Conservation (phyloP, 2,329 filamentous ascomycete species). For the Sphaerulina vaccinii region DNA sequence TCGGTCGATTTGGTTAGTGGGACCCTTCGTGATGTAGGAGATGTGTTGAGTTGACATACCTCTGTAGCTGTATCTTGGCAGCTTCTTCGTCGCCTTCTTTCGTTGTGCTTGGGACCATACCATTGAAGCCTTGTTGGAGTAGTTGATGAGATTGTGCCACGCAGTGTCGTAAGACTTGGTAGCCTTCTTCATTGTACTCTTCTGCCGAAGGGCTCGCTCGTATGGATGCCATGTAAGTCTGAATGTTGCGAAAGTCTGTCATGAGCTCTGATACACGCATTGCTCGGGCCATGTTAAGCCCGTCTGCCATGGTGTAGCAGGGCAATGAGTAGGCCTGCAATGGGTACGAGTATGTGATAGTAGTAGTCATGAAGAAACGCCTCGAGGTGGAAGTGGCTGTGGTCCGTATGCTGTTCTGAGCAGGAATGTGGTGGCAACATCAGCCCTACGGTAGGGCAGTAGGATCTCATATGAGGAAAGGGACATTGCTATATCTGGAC, state of each 20-base stretch:
- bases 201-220: constrained; percentile 52
- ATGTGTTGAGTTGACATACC: constrained; percentile 41
- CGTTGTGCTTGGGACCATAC: not conserved
- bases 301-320: constrained; percentile 51
- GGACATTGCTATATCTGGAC: not conserved
- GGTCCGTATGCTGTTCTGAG: not conserved
- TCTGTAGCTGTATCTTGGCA: constrained; percentile 56
- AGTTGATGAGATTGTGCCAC: constrained; percentile 55
- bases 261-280: constrained; percentile 63
- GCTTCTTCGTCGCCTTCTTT: constrained; percentile 49
- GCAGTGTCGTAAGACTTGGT: constrained; percentile 57
- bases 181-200: constrained; percentile 60
- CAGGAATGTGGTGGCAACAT: constrained; percentile 5
- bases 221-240: constrained; percentile 58
- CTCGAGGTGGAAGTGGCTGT: constrained; percentile 1
- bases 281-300: constrained; percentile 62
- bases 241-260: constrained; percentile 62
- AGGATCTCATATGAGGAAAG: constrained; percentile 9
- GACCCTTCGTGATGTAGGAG: not conserved
- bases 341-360: too few species aligned
- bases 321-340: not conserved
- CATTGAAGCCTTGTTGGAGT: constrained; percentile 53
- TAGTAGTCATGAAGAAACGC: constrained; percentile 1
- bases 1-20: not conserved
- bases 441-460: constrained; percentile 8